Evolutionary conservation across 305 asterid genomes (phyloP), one percentile per base, ranked within the genome.

Genomic region (Solanum hybrid): DNA sequence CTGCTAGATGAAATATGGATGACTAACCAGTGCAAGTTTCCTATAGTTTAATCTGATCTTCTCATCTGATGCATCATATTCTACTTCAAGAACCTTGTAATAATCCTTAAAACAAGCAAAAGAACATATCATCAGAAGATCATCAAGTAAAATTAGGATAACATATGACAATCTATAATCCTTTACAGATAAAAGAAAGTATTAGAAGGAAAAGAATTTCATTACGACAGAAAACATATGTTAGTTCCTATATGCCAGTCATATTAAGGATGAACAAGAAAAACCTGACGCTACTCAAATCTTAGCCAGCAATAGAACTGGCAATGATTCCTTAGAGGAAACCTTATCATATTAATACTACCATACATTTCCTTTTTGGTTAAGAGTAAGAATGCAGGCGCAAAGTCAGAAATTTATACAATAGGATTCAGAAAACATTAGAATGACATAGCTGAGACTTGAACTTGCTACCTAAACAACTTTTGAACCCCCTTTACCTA

Each of bases 41-140:
- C 94, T 93, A 79, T 95, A 94, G 91, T 90, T 93, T 86, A 94
- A 90, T 82, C 95, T 94, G 90, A 95, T 94, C 78, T 88, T 90
- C 90, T 95, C 96, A 93, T 95, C 97, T 36, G 95, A 89, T 86
- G 96, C 97, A 91, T 95, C 96, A 86, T 94, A 95, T 69, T 94
- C 96, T 77, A 95, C 93, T 92, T 93, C 95, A 89, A 95, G 91
- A 75, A 95, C 88, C 94, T 94, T 94, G 95, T 94, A 94, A 89
- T 92, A 94, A 91, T 94, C 97, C 97, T 94, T 88, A 85, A 37
- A 91, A 60, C 91, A 82, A 90, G 17, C 17, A 92, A 37, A 78
- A 40, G 9, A 51, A 51, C 66, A 51, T 15, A 51, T 51, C 45
- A 51, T 51, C n/a, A 51, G n/a, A 15, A 51, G 87, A 84, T 51